Base-by-base conservation (phyloP, 2,329 filamentous ascomycete genomes). In the Graphiopsis chlorocephala region DNA sequence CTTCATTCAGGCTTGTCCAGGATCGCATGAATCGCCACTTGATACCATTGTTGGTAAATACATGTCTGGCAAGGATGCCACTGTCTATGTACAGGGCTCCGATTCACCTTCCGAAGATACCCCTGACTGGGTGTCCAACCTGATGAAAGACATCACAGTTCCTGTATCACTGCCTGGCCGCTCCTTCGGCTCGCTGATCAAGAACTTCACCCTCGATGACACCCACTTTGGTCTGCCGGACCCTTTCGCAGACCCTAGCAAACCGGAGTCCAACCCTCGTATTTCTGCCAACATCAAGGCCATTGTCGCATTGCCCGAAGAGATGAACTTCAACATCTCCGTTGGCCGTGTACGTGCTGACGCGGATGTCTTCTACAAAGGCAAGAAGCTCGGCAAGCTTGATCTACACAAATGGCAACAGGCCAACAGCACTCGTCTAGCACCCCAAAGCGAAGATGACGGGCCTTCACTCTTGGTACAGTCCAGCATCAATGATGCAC, bases 191-290 rank as follows among this genome's bases (percentile, higher is more conserved):
- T 88, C 90, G 68, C 80, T 97, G 17, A 90, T 99, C 74, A 90
- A 89, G 70, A 94, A 95, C 70, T 97, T 98, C 74, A 90, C 92
- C 25, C 81, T 98, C 69, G 87, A 88, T 1, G 86, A 97, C 73
- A 92, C 96, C 47, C 88, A 96, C 72, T 97, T 99, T 76, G 87
- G 86, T 57, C 80, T 99, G 53, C 95, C 95, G 0, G 87, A 93
- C 71, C 90, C 91, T 0, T 86, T 89, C 71, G 91, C 92, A 2
- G 88, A 93, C 20, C 91, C 91, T 0, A 86, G 85, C 64, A 86
- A 88, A 12, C 90, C 92, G 0, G 86, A 89, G 59, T 83, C 90
- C 4, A 86, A 90, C 63, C 93, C 93, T 11, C 88, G 86, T 63
- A 88, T 99, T 17, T 96, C 92, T 31, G 93, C 93, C 3, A 88